Base-by-base conservation (phyloP, 2,329 filamentous ascomycete genomes). In the Fusarium incarnatum region DNA sequence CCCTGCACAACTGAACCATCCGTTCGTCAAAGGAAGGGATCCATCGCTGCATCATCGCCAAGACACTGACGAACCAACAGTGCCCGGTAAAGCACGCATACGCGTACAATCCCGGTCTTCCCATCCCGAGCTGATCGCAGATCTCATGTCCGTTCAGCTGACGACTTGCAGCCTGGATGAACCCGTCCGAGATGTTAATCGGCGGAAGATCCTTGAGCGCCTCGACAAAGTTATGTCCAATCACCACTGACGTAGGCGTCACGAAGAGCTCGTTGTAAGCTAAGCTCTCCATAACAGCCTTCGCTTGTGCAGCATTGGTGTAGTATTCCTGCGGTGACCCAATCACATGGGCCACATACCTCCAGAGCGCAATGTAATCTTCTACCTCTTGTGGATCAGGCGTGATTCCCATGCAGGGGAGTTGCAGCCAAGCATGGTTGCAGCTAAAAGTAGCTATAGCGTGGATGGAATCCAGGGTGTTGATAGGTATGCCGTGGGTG, bases 401-500 rank as follows among this genome's bases (percentile, higher is more conserved):
- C 64, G 83, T 88, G 42, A 92, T 85, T 0, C 90, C 90, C 78
- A 91, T 89, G 3, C 86, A 83, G 0, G 90, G 90, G 3, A 92
- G 82, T 47, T 85, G 85, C 1, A 90, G 75, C 84, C 85, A 92
- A 66, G 91, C 84, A 28, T 91, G 80, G 1, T 85, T 85, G 22
- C 86, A 85, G n/a, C 85, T 88, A 73, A 92, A 92, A 0, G 87
- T 89, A 10, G 83, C 82, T 63, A 92, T 89, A 1, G 89, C 91
- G 7, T 83, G 87, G 37, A 91, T 87, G 44, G 84, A 87, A 73
- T 92, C 90, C 0, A 92, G 81, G 37, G 88, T 86, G 66, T 90
- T 92, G 72, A 91, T 85, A 1, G 90, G 90, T 2, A 90, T 82
- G 2, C 90, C 90, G 73, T 83, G 86, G 50, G 85, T 81, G 22